phyloP scores from a whole-genome alignment of 495 filamentous ascomycete genomes.

The Podospora didyma region DNA sequence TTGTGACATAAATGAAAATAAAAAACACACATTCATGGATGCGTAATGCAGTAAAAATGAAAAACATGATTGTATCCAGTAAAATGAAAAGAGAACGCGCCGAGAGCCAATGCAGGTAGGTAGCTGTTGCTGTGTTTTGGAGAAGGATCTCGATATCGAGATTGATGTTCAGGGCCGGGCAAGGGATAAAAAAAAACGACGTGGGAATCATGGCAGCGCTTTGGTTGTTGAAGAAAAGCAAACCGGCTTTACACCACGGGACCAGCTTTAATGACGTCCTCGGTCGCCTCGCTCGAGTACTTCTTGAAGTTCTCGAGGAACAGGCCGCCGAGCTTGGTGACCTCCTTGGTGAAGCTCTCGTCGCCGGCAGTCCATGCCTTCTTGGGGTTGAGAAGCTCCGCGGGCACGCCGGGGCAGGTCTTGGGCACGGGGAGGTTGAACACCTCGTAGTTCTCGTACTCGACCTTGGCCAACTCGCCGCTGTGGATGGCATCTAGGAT shows the following conservation, averaged over 20 bases:
- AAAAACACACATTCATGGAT: no score
- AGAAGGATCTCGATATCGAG: no score
- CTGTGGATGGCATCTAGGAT: conserved; percentile 98
- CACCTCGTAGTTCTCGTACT: conserved; percentile 92
- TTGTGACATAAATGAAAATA: no score
- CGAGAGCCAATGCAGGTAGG: no score
- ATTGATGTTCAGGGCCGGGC: no score
- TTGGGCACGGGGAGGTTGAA: conserved; percentile 96
- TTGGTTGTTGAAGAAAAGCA: not conserved
- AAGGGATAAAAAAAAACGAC: not conserved
- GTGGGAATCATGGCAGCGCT: not conserved
- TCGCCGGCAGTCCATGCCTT: conserved; percentile 80
- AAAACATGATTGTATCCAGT: no score
- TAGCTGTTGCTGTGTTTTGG: no score
- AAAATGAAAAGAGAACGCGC: no score
- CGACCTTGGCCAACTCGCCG: conserved; percentile 83
- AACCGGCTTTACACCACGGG: conserved; percentile 38
- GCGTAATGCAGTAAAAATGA: no score
- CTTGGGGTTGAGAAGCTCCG: conserved; percentile 90
- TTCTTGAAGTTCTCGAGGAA: conserved; percentile 98
- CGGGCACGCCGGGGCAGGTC: conserved; percentile 77
- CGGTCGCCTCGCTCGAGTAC: conserved; percentile 82
- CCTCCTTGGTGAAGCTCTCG: conserved; percentile 77
- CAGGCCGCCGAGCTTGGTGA: conserved; percentile 77
- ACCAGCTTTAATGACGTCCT: conserved; percentile 72